These are phyloP conservation scores for Yamadazyma sp. DNA, from an alignment of 805 yeast genomes.

Conservation along the genomic window DNA sequence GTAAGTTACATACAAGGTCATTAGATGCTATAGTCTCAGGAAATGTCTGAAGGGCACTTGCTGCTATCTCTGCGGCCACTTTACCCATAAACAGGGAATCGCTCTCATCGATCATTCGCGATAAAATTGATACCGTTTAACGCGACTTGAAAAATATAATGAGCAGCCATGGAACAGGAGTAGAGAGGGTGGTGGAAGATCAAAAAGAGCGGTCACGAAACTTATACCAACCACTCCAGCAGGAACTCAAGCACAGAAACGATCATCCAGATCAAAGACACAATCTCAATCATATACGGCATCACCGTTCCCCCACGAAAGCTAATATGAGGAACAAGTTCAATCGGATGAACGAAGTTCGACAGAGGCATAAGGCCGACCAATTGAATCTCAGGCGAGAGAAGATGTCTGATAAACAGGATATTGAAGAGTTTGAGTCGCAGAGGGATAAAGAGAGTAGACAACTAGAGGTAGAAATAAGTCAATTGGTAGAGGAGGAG, in stretches of 20 bases:
- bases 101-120: slow-evolving; percentile 18
- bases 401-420: slow-evolving; percentile 19
- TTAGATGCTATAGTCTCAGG: slow-evolving; percentile 2
- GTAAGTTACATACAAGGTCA: not conserved
- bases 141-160: not conserved
- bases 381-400: slow-evolving; percentile 19
- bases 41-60: slow-evolving; percentile 11
- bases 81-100: slow-evolving; percentile 18
- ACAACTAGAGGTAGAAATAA: slow-evolving; percentile 18
- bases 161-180: too few species aligned
- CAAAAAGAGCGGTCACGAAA: slow-evolving; percentile 10
- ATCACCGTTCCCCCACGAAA: slow-evolving; percentile 9
- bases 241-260: slow-evolving; percentile 5
- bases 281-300: slow-evolving; percentile 1
- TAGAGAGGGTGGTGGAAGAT: slow-evolving; percentile 3
- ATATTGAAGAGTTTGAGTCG: slow-evolving; percentile 11
- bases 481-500: slow-evolving; percentile 27
- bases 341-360: slow-evolving; percentile 19
- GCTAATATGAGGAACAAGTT: slow-evolving; percentile 15
- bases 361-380: slow-evolving; percentile 27
- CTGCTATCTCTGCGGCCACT: slow-evolving; percentile 15
- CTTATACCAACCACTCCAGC: slow-evolving; percentile 12
- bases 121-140: too few species aligned
- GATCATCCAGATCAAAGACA: slow-evolving; percentile 1
- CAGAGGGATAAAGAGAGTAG: slow-evolving; percentile 14